Percentiles rank a stretch among this genome's conserved stretches.
These are phyloP conservation scores for Podila clonocystis DNA, from an alignment of 192 early-diverging fungal genomes.

Conservation along the genomic window DNA sequence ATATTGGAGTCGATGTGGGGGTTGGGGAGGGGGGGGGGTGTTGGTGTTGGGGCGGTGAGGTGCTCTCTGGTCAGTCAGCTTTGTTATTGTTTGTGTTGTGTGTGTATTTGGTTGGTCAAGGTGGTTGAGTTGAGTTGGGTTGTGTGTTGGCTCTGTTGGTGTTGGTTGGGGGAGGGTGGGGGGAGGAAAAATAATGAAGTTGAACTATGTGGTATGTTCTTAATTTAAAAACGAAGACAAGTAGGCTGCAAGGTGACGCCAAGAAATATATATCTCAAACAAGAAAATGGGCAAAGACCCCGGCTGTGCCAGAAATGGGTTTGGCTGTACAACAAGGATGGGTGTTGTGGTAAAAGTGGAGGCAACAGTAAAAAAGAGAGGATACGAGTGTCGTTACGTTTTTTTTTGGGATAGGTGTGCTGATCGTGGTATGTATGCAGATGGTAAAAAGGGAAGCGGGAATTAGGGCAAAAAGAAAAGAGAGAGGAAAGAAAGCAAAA, in stretches of 20 bases:
- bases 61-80: background rate
- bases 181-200: background rate
- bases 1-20: constrained; percentile 6
- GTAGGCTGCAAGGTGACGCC: background rate
- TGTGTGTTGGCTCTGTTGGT: background rate
- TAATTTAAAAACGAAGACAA: background rate
- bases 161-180: background rate
- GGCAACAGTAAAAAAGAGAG: background rate
- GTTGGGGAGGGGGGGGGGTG: background rate
- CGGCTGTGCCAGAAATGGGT: constrained; percentile 2
- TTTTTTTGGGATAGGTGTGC: too few relatives aligned
- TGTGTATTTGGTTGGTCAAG: background rate
- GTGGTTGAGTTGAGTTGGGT: background rate
- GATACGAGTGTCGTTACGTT: background rate
- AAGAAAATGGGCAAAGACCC: background rate
- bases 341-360: background rate
- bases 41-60: background rate
- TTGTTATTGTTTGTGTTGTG: background rate
- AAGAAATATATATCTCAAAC: background rate
- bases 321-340: background rate
- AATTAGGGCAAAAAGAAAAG: background rate
- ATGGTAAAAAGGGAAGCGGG: too few relatives aligned
- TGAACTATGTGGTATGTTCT: background rate
- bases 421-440: too few relatives aligned
- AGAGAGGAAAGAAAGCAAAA: background rate